Conservation (phyloP, 2,329 filamentous ascomycete genomes). For the Epichloe typhina region DNA sequence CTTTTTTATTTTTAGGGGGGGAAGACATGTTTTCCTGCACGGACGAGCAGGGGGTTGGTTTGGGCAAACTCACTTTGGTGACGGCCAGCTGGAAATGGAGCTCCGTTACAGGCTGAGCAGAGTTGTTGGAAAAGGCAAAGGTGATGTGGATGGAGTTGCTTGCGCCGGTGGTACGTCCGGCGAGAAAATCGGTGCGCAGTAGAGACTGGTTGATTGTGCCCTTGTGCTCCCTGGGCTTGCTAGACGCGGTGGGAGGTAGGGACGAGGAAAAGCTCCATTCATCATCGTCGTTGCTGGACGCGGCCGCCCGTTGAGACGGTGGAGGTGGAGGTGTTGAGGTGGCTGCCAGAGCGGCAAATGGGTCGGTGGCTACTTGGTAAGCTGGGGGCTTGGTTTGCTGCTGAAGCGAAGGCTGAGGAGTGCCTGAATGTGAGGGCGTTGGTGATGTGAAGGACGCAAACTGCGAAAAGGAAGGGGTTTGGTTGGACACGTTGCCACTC, state of each 20-base stretch:
- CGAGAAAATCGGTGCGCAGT: slow-evolving; percentile 61
- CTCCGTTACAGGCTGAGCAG: slow-evolving; percentile 55
- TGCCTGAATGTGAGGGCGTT: slow-evolving; percentile 36
- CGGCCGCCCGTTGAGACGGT: slow-evolving; percentile 13
- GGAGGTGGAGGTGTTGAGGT: slow-evolving; percentile 13
- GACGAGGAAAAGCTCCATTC: slow-evolving; percentile 92
- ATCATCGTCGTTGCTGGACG: slow-evolving; percentile 61
- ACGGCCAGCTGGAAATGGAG: slow-evolving; percentile 88
- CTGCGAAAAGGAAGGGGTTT: slow-evolving; percentile 36
- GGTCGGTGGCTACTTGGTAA: slow-evolving; percentile 30
- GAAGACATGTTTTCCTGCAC: too few species aligned
- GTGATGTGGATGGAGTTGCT: slow-evolving; percentile 52
- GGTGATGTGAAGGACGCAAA: slow-evolving; percentile 44
- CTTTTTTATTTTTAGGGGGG: too few species aligned
- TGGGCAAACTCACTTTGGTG: slow-evolving; percentile 53
- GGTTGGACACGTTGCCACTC: slow-evolving; percentile 26
- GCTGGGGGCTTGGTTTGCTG: slow-evolving; percentile 33
- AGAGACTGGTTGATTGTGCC: slow-evolving; percentile 55
- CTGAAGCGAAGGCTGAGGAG: slow-evolving; percentile 36
- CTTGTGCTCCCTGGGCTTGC: slow-evolving; percentile 47
- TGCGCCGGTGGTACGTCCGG: slow-evolving; percentile 42
- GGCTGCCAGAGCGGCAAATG: slow-evolving; percentile 36
- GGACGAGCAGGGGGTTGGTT: too few species aligned
- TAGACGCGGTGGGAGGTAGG: slow-evolving; percentile 46
- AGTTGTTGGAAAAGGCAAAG: slow-evolving; percentile 76